Evolutionary conservation across 768 basidiomycete genomes (phyloP).

Genomic region (Rubroboletus pulcherrimus): DNA sequence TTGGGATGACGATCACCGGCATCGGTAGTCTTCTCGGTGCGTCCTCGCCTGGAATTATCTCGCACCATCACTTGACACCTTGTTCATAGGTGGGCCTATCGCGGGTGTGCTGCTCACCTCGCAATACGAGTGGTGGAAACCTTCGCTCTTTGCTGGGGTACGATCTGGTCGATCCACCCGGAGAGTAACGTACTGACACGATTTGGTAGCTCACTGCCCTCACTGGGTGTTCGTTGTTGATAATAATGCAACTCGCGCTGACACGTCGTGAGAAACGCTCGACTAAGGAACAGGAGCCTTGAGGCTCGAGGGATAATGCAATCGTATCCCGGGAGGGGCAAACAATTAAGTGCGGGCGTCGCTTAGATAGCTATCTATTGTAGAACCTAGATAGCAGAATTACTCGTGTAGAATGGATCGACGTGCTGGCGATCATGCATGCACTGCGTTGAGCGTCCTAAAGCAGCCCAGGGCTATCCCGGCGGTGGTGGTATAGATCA

Average conservation of each 20-base stretch:
- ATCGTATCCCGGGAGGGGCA: not conserved
- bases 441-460: slow-evolving; percentile 48
- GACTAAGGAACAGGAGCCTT: not conserved
- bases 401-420: not conserved
- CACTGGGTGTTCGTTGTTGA: slow-evolving; percentile 1
- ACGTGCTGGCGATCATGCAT: slow-evolving; percentile 28
- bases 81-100: slow-evolving; percentile 45
- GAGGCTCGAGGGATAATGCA: not conserved
- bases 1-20: slow-evolving; percentile 11
- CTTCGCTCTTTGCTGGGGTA: slow-evolving; percentile 49
- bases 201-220: slow-evolving; percentile 10
- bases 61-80: not conserved
- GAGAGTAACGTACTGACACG: not conserved
- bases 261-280: not conserved
- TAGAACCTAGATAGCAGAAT: not conserved
- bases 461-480: slow-evolving; percentile 54
- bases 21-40: slow-evolving; percentile 19
- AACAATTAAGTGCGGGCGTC: not conserved
- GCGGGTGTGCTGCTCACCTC: slow-evolving; percentile 50
- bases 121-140: slow-evolving; percentile 53
- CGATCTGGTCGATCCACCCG: not conserved
- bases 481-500: slow-evolving; percentile 56
- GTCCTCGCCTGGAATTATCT: slow-evolving; percentile 4
- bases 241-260: slow-evolving; percentile 8
- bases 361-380: not conserved